Base-by-base conservation (phyloP, 805 yeast species). In the Pichia cabralensis region DNA sequence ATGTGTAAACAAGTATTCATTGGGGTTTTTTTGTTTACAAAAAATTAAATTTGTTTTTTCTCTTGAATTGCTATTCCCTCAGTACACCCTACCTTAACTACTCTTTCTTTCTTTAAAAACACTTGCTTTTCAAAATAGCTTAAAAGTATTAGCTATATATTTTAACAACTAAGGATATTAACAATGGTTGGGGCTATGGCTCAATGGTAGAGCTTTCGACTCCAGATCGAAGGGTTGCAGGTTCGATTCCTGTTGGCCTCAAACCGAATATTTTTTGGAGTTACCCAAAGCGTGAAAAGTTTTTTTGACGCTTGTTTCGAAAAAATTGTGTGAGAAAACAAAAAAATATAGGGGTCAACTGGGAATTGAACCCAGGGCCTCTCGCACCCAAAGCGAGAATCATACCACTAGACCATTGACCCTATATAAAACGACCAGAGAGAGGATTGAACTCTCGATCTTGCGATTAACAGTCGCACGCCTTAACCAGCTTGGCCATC, bases 121-220 rank as follows among this genome's bases (percentile, higher is more conserved):
- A n/a, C n/a, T n/a, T n/a, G n/a, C n/a, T n/a, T n/a, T n/a, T n/a
- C n/a, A n/a, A n/a, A n/a, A n/a, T n/a, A n/a, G n/a, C n/a, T n/a
- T n/a, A n/a, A n/a, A n/a, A n/a, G n/a, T n/a, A n/a, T n/a, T n/a
- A n/a, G n/a, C n/a, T n/a, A n/a, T n/a, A n/a, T n/a, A n/a, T n/a
- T n/a, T n/a, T n/a, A n/a, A n/a, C n/a, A n/a, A n/a, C n/a, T n/a
- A n/a, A n/a, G n/a, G n/a, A n/a, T n/a, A n/a, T n/a, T n/a, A n/a
- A n/a, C n/a, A 27, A 11, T 17, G 21, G 38, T 22, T 62, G 76
- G 71, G 67, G 77, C 76, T 74, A 76, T 73, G 79, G 80, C 80
- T 73, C 80, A 73, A 74, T 73, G 80, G 80, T 73, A 73, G 80
- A 73, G 80, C 79, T 71, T 74, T 74, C 75, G 80, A 73, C 75